phyloP scores from a whole-genome alignment of 257 asterid genomes.

The Lantana camara region DNA sequence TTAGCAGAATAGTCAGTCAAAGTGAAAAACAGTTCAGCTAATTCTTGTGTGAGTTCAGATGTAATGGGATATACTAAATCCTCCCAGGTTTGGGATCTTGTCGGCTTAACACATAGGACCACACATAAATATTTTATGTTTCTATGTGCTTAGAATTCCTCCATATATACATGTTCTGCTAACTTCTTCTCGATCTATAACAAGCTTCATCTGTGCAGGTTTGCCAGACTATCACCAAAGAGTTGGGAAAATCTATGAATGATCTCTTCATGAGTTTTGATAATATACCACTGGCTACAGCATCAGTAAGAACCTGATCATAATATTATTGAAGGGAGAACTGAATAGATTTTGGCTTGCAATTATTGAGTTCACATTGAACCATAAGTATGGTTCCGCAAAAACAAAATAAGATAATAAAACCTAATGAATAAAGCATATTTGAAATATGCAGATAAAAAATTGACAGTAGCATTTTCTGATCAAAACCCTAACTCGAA shows the following conservation, averaged over 20 bases:
- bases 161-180: conserved; percentile 24
- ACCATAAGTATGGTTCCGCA: conserved; percentile 6
- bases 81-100: conserved; percentile 21
- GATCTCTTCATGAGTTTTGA: conserved; percentile 78
- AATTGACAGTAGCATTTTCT: not conserved
- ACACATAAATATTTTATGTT: not conserved
- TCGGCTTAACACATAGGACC: conserved; percentile 3
- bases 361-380: conserved; percentile 14
- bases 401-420: conserved; percentile 8
- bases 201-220: conserved; percentile 55
- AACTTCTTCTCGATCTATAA: conserved; percentile 16
- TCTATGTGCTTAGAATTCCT: conserved; percentile 11
- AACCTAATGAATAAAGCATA: conserved; percentile 5
- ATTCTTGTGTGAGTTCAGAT: conserved; percentile 15
- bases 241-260: conserved; percentile 81
- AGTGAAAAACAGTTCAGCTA: conserved; percentile 11
- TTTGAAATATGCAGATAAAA: conserved; percentile 5
- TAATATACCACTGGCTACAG: conserved; percentile 81
- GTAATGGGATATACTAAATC: not conserved
- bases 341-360: conserved; percentile 15
- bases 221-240: conserved; percentile 62
- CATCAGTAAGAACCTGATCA: conserved; percentile 72
- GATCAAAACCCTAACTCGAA: conserved; percentile 5
- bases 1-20: conserved; percentile 6
- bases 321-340: conserved; percentile 6